These are phyloP conservation scores for Strobilomyces confusus DNA, from an alignment of 768 basidiomycete genomes.

Conservation along the genomic window DNA sequence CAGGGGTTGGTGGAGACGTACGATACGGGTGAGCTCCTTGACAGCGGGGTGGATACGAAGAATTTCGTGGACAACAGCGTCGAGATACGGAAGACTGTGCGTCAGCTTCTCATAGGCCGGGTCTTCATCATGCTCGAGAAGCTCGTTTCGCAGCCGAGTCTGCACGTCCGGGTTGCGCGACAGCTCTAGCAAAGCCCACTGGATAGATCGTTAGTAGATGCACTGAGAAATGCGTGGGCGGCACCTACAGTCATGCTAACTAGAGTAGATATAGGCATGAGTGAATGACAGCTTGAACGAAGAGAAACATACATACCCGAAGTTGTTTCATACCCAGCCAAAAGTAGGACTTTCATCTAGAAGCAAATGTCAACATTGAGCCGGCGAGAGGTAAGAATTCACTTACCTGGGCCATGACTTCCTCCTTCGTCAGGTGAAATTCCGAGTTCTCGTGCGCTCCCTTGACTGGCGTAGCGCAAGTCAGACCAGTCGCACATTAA, in stretches of 20 bases:
- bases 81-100: background rate
- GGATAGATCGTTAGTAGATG: background rate
- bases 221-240: background rate
- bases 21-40: background rate
- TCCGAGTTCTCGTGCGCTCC: slow-evolving; percentile 29
- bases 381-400: background rate
- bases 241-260: slow-evolving; percentile 17
- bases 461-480: slow-evolving; percentile 27
- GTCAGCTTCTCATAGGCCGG: background rate
- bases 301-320: slow-evolving; percentile 2
- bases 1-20: background rate
- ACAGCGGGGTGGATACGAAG: background rate
- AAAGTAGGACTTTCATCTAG: slow-evolving; percentile 17
- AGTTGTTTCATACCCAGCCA: slow-evolving; percentile 21
- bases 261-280: background rate
- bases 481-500: slow-evolving; percentile 4
- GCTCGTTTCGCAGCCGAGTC: background rate
- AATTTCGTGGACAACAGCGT: background rate
- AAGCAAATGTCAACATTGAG: background rate
- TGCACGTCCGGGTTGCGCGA: background rate
- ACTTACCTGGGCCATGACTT: slow-evolving; percentile 24
- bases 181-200: background rate
- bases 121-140: background rate
- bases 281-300: background rate
- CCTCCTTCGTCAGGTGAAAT: slow-evolving; percentile 22